Evolutionary conservation across 139 green algal species (phyloP).

Genomic region (Monoraphidium neglectum): DNA sequence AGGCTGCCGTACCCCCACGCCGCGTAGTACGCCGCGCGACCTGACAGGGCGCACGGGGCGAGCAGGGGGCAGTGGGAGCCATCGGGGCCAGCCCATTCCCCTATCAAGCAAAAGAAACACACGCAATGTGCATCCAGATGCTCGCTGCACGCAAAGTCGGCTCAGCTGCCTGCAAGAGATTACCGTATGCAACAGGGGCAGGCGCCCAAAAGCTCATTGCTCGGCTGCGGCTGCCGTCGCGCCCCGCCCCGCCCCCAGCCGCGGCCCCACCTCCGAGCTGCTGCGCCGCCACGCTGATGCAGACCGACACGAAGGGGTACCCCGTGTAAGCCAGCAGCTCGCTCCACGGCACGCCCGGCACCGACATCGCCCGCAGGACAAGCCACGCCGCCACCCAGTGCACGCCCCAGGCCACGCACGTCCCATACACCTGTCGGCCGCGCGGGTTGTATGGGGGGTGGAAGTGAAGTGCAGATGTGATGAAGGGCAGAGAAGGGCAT

Average conservation of each 20-base stretch:
- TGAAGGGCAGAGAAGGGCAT: no score
- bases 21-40: constrained; percentile 62
- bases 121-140: no score
- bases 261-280: neutral
- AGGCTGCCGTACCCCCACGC: constrained; percentile 77
- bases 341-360: constrained; percentile 70
- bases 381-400: constrained; percentile 56
- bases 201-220: no score
- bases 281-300: constrained; percentile 23
- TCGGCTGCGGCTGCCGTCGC: no score
- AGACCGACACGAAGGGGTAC: constrained; percentile 77
- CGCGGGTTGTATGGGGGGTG: no score
- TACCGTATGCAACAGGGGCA: no score
- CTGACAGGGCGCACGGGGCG: constrained; percentile 16
- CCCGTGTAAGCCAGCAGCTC: constrained; percentile 89
- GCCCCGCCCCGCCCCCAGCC: no score
- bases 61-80: neutral
- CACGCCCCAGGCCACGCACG: constrained; percentile 64
- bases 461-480: no score
- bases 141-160: no score
- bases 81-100: no score
- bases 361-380: constrained; percentile 65
- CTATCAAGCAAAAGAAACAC: no score
- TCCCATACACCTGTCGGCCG: constrained; percentile 44
- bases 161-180: no score